Percentiles rank a stretch among this genome's conserved stretches.
phyloP scores from a whole-genome alignment of 2,329 filamentous ascomycete genomes.

The Immersiporthe knoxdaviesiana region DNA sequence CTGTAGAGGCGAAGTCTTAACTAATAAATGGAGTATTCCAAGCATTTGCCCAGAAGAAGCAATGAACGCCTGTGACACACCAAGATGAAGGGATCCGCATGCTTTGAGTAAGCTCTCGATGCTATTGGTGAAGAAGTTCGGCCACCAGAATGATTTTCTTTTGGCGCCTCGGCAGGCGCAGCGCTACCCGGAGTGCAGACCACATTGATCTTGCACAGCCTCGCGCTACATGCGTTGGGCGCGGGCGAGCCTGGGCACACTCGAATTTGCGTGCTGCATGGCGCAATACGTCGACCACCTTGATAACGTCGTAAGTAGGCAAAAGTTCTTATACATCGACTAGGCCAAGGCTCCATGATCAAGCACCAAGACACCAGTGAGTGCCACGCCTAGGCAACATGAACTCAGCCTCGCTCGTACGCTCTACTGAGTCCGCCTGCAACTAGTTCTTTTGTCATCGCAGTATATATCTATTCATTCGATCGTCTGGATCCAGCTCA shows the following conservation, averaged over 20 bases:
- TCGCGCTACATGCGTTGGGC: constrained; percentile 11
- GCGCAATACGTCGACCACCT: neutral
- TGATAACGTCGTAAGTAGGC: neutral
- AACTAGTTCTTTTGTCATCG: neutral
- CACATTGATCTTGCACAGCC: constrained; percentile 20
- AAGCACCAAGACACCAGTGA: constrained; percentile 17
- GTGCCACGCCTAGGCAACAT: constrained; percentile 21
- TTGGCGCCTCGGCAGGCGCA: constrained; percentile 13
- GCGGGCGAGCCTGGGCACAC: neutral
- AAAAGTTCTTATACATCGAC: constrained; percentile 17
- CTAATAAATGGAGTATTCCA: neutral
- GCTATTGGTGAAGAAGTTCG: neutral
- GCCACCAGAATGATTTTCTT: neutral
- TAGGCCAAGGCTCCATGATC: neutral
- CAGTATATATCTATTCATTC: neutral
- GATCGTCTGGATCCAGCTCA: neutral
- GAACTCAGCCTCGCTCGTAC: constrained; percentile 18
- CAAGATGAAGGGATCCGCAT: neutral
- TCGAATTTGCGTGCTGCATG: constrained; percentile 11
- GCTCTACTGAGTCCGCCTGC: neutral
- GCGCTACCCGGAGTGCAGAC: neutral
- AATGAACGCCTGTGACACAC: neutral
- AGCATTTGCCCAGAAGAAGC: neutral
- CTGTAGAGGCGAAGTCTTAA: neutral
- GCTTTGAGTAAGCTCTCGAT: neutral